Evolutionary conservation across 805 yeast species (phyloP), one percentile per base, ranked within the genome.

Genomic region (Suhomyces canberraensis): DNA sequence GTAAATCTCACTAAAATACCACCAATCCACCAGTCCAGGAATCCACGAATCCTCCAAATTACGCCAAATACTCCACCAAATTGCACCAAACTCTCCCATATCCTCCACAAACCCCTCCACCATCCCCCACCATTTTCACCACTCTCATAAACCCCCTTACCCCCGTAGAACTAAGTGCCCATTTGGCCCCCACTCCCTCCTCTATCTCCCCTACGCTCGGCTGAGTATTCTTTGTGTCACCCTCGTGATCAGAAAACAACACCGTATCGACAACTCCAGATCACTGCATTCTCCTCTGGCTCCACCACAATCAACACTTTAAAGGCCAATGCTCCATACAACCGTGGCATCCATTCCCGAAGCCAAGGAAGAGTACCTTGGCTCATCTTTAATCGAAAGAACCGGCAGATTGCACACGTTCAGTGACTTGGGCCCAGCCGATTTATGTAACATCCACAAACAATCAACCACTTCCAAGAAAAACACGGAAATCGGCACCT

Each of bases 371-470:
- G 76, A 74, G 48, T 64, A 69, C 48, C 56, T 75, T 34, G 83
- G 83, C 1, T 64, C 73, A 16, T 78, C 88, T 8, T 54, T 84
- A 30, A 73, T 74, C 36, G 88, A 81, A 52, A 69, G 95, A 48
- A 75, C 84, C 2, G 59, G 75, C 25, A 73, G 83, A 46, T 60
- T 84, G 31, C 71, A 71, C 32, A 65, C 75, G 27, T 78, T 83
- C 42, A 66, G 60, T 36, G 90, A 84, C 43, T 58, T 85, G 39
- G 95, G 95, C 9, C 85, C 89, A 8, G 85, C 83, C 26, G 88
- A 77, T 60, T 61, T 76, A 57, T 76, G 79, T 38, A 72, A 71
- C 43, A 59, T 78, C 39, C 68, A 64, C 35, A 78, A 71, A 44
- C 58, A 58, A 19, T 52, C 61, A 22, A 63, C 59, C 45, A 69